Evolutionary conservation across 768 basidiomycete genomes (phyloP), one percentile per base, ranked within the genome.

Genomic region (Phylloporus sp.): DNA sequence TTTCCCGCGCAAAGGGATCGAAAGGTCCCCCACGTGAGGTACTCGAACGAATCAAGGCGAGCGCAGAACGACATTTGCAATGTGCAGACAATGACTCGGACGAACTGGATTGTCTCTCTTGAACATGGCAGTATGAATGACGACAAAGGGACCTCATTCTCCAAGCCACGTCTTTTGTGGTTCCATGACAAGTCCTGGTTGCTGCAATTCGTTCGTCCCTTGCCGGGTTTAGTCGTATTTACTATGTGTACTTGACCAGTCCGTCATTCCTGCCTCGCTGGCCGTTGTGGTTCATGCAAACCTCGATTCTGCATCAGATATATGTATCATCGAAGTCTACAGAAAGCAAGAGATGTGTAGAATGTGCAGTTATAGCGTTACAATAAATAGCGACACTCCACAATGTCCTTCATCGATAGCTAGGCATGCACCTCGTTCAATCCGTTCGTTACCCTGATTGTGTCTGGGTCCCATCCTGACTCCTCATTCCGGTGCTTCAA

Each of bases 81-180:
- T 45, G 52, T 29, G 49, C 50, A 7, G 61, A 70, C 27, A 68
- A 70, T 50, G 77, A 75, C 47, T 71, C 74, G 7, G 77, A 78
- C 50, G 75, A 75, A 26, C 66, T 78, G 41, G 76, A 78, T 53
- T 78, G 76, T 54, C 63, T 78, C 31, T 71, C 74, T 28, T 76
- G 62, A 76, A 15, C 20, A 28, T 32, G 34, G 23, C 15, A n/a
- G n/a, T n/a, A n/a, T 12, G n/a, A 11, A 22, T 11, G 31, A 10
- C 20, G 22, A n/a, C n/a, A 11, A 7, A 15, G 12, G 9, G 15
- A 27, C 31, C 8, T 20, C 9, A 23, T n/a, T 7, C 22, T 29
- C 29, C 39, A 20, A 31, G 29, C 45, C 29, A 10, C 6, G 13
- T 22, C 13, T 15, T 20, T n/a, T n/a, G n/a, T n/a, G n/a, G n/a